Conservation (phyloP, 352 stramenopile genomes). For the Pythium biforme region DNA sequence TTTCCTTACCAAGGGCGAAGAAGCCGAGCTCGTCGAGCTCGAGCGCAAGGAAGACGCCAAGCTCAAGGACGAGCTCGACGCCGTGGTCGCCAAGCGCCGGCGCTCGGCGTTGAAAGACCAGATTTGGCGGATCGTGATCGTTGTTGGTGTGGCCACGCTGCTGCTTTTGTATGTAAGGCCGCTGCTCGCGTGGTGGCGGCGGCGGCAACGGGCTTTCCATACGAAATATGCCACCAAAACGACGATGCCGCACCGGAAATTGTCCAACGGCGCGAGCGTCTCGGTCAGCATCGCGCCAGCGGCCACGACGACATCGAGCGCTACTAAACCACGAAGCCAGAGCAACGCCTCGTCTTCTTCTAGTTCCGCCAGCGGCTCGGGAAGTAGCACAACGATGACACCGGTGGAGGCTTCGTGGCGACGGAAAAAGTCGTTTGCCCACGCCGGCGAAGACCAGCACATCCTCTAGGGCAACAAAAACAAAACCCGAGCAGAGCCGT, state of each 20-base stretch:
- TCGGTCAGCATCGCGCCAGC: slow-evolving; percentile 9
- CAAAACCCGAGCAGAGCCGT: not conserved
- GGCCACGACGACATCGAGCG: not conserved
- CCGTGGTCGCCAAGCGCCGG: slow-evolving; percentile 13
- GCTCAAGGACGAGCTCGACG: slow-evolving; percentile 16
- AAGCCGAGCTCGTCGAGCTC: slow-evolving; percentile 51
- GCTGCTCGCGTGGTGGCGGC: slow-evolving; percentile 10
- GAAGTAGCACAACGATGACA: not conserved
- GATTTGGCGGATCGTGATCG: slow-evolving; percentile 14
- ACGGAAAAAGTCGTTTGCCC: slow-evolving; percentile 29
- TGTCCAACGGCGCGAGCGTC: slow-evolving; percentile 1
- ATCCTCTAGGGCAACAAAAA: slow-evolving; percentile 17
- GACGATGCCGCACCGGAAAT: not conserved
- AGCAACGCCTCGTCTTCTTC: slow-evolving; percentile 6
- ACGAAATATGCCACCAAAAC: not conserved
- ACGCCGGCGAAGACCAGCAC: slow-evolving; percentile 25
- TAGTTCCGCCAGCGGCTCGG: not conserved
- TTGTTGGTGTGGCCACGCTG: slow-evolving; percentile 8
- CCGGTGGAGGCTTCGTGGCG: slow-evolving; percentile 23
- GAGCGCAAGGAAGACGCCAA: slow-evolving; percentile 44
- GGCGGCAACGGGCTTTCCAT: not conserved
- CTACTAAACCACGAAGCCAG: not conserved
- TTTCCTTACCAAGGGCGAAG: slow-evolving; percentile 52
- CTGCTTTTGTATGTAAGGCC: slow-evolving; percentile 14
- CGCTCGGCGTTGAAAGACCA: slow-evolving; percentile 13